Base-by-base conservation (phyloP, 1,284 basidiomycete genomes). In the Pyrrhoderma lamaoense region DNA sequence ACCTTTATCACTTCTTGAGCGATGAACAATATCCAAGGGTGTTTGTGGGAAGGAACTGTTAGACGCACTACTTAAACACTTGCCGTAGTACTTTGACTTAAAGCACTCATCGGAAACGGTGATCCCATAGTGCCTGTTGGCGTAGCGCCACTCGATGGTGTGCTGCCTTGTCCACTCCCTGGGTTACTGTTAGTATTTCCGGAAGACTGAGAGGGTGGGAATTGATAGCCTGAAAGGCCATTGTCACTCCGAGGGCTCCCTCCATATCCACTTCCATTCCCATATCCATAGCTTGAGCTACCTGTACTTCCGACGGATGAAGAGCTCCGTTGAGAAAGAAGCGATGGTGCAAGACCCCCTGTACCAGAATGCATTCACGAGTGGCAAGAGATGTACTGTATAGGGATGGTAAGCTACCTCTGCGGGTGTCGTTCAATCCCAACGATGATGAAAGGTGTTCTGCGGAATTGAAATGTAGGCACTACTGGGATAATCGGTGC, bases 331-430 rank as follows among this genome's bases (percentile, higher is more conserved):
- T 16, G 46, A 25, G 14, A 38, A 44, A 42, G 27, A 35, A 9
- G 49, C 25, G 8, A 27, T 22, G 18, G 49, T 25, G 36, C 36
- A 46, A 8, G 36, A 16, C 14, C 50, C 50, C 16, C 35, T 23
- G 27, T 31, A 31, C 27, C 11, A 5, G 27, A 5, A 31, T 31
- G 5, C 27, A 31, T 31, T 11, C 27, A 11, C 59, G 53, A 60
- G 64, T 51, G 45, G 74, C 59, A 56, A 71, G 62, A 53, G 64
- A 66, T 52, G 82, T 79, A 36, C 77, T 71, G 61, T 71, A 66
- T 48, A 82, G 70, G 43, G 73, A 76, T 1, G 84, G 82, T 23
- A 86, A 70, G 7, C 84, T 84, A 3, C 80, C 69, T 45, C 84
- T 77, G 47, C 83, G 77, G 52, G 66, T 64, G 46, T 82, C 80